phyloP scores from a whole-genome alignment of 73 alveolate genomes.

The Tetrahymena elliotti region DNA sequence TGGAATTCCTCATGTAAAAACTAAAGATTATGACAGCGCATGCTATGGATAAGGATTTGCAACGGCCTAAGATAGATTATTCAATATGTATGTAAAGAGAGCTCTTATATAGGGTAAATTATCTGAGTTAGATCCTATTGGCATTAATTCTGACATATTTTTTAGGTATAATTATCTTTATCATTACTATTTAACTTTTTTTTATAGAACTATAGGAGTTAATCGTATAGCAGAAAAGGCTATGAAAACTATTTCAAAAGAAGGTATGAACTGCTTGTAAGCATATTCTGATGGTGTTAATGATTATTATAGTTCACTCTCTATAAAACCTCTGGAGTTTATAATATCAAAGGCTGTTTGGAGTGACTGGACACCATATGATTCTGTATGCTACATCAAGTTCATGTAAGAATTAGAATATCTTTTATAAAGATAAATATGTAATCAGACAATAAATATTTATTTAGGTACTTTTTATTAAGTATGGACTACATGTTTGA shows the following conservation, averaged over 20 bases:
- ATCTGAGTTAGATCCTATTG: conserved; percentile 23
- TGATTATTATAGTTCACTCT: conserved; percentile 17
- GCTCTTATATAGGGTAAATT: background rate
- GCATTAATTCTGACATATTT: background rate
- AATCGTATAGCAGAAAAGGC: conserved; percentile 5
- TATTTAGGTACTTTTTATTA: background rate
- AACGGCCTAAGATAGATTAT: conserved; percentile 32
- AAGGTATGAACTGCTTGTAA: background rate
- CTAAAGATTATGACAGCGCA: background rate
- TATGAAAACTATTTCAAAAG: background rate
- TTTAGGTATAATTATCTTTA: background rate
- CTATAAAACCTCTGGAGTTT: conserved; percentile 17
- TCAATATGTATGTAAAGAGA: conserved; percentile 28
- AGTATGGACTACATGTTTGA: conserved; percentile 24
- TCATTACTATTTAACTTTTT: background rate
- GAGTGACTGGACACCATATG: conserved; percentile 19
- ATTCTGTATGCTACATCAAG: conserved; percentile 6
- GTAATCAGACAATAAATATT: too few species aligned
- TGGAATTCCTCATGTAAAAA: conserved; percentile 36
- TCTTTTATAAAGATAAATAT: too few species aligned
- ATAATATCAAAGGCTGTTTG: background rate
- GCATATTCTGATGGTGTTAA: conserved; percentile 37
- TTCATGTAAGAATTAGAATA: conserved; percentile 1
- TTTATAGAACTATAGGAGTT: conserved; percentile 15
- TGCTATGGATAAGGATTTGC: conserved; percentile 40